A percentile compares a stretch with the other conserved stretches of the same genome.
phyloP scores from a whole-genome alignment of 129 eudicot species.

The Saposhnikovia divaricata region DNA sequence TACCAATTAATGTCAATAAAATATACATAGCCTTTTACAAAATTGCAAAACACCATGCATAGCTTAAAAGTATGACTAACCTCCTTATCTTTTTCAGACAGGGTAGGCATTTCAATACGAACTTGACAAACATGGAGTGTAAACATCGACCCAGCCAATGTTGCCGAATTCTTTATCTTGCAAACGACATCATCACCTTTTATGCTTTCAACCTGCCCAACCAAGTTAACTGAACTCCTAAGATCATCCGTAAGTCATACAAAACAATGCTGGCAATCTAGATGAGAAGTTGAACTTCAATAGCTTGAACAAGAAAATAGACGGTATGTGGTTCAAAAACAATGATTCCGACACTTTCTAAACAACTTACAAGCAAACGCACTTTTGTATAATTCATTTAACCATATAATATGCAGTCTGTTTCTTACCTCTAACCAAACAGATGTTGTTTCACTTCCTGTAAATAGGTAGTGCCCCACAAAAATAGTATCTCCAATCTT shows the following conservation, averaged over 20 bases:
- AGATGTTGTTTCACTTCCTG: conserved; percentile 98
- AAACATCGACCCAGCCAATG: conserved; percentile 69
- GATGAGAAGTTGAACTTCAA: not conserved
- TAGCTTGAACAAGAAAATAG: not conserved
- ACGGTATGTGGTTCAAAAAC: not conserved
- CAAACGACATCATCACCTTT: conserved; percentile 71
- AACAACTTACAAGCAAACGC: not conserved
- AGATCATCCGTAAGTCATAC: conserved; percentile 14
- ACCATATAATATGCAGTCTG: not conserved
- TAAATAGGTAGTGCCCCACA: conserved; percentile 85
- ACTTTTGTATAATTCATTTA: not conserved
- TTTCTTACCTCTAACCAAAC: conserved; percentile 90
- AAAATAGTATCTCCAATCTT: conserved; percentile 94
- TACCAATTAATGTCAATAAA: not conserved
- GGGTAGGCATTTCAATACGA: conserved; percentile 83
- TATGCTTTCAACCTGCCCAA: conserved; percentile 65
- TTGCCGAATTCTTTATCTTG: conserved; percentile 79
- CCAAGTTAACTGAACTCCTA: conserved; percentile 1
- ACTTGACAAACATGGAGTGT: conserved; percentile 84
- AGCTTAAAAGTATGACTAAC: conserved; percentile 24
- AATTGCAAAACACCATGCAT: not conserved
- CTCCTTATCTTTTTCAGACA: conserved; percentile 79
- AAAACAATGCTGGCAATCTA: not conserved
- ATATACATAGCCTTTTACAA: not conserved
- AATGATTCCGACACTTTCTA: not conserved